Base-by-base conservation (phyloP, 1,139 yeast species). In the Blastobotrys ciferrii region DNA sequence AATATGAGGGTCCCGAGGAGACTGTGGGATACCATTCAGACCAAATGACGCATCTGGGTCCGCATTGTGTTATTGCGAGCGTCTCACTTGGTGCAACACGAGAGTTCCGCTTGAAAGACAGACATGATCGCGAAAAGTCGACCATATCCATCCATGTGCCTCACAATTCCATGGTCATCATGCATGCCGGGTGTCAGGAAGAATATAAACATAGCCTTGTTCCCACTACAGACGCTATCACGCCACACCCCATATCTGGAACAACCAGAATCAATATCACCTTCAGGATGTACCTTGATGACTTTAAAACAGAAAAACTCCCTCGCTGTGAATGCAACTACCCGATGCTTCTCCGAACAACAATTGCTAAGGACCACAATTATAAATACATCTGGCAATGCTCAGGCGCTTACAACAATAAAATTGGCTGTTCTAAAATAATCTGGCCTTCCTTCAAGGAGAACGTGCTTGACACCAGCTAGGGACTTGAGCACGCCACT, bases 171-270 rank as follows among this genome's bases (percentile, higher is more conserved):
- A 62, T 85, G 47, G 58, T 84, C 1, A 64, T 85, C 3, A 84
- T 85, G 94, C 81, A 81, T 54, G 84, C 87, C 0, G 87, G 87
- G 1, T 81, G 86, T 53, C 94, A 85, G 61, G 94, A 85, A 55
- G 77, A 77, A 43, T 85, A 68, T 62, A 83, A 80, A 56, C 91
- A 84, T 59, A 68, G 78, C 50, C 71, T 81, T 19, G 76, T 73
- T 43, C 73, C 70, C 36, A 68, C 66, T 51, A 62, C 65, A 13
- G 62, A 52, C 58, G 45, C 56, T 5, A 51, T 69, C 3, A 63
- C 60, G 6, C 65, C 66, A 0, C 82, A 84, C 58, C 75, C 78
- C 0, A 63, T 74, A 1, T 64, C 81, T 0, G 83, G 82, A 0
- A 56, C 70, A 2, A 54, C 72, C 2, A 67, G 94, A 44, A 74